Evolutionary conservation across 2,329 filamentous ascomycete genomes (phyloP), one percentile per base, ranked within the genome.

Genomic region (Cadophora sp.): DNA sequence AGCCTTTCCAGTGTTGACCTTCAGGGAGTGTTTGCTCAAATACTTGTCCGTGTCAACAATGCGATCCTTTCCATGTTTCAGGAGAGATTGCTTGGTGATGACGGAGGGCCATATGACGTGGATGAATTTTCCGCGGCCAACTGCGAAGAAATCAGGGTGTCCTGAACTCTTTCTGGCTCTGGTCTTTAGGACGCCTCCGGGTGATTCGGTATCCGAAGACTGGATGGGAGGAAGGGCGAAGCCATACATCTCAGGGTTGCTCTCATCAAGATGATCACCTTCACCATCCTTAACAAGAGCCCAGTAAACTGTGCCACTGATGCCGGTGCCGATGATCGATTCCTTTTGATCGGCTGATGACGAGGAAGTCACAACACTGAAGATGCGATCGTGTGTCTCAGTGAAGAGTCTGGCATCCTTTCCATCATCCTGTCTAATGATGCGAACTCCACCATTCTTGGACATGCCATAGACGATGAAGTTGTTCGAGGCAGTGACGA

Each of bases 301-400:
- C 92, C 96, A 99, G 82, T 98, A 97, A n/a, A 98, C 93, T 11
- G 94, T 92, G 53, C 96, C 96, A 75, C 95, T 97, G 73, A 97
- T 91, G 67, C 95, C 95, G 65, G 96, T 98, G 48, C 92, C 95
- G 65, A 99, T 90, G 63, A 98, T 91, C 56, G 92, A 88, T 78
- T 99, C 94, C 63, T 90, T 87, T 22, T 84, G 82, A 50, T 89
- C 86, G 41, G 84, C 78, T 3, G 87, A 83, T 4, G 88, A 89
- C 24, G 89, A 87, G 64, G 93, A 96, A 71, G 97, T 87, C 73
- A 93, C 87, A 24, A 99, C 90, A 77, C 96, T 97, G 83, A 98
- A 98, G 66, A 98, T 92, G 70, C 96, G 93, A 78, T 99, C 96
- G 77, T 93, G 91, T 63, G 92, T 94, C 74, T 94, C 91, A 62